Percentiles rank a stretch among this genome's conserved stretches.
Evolutionary conservation across 176 grass and related monocot species (phyloP).

Genomic region (Rhynchospora breviuscula): DNA sequence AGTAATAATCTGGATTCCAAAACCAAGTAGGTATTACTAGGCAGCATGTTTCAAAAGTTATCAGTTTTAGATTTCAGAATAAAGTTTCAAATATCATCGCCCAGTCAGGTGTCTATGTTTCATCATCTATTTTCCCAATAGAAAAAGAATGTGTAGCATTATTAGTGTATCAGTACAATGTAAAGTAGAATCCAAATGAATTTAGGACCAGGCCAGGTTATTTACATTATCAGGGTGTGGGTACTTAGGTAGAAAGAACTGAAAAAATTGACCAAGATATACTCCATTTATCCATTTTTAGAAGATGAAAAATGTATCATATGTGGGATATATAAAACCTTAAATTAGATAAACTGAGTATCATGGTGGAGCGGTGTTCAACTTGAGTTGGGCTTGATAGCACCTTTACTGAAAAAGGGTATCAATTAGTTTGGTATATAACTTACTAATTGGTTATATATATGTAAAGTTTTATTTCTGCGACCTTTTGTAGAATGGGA

Average conservation of each 20-base stretch:
- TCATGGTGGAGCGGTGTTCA: background rate
- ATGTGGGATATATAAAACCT: background rate
- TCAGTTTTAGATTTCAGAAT: background rate
- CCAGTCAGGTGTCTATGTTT: background rate
- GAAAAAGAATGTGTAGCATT: background rate
- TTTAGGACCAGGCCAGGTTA: background rate
- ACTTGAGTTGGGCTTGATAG: background rate
- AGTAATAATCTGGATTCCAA: background rate
- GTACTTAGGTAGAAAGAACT: background rate
- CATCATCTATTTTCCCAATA: background rate
- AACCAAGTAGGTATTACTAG: background rate
- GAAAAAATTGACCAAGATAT: background rate
- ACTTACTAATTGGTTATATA: background rate
- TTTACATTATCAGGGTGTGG: background rate
- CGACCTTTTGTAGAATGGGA: slow-evolving; percentile 41
- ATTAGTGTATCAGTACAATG: background rate
- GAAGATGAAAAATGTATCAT: background rate
- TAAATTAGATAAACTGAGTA: background rate
- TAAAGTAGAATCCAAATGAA: background rate
- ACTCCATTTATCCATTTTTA: background rate
- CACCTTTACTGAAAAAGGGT: background rate
- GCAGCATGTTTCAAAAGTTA: background rate
- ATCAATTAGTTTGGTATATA: background rate
- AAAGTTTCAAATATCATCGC: background rate
- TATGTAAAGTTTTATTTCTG: background rate